Evolutionary conservation across 441 rosid species (phyloP).

Genomic region (Pelargonium exstipulatum): DNA sequence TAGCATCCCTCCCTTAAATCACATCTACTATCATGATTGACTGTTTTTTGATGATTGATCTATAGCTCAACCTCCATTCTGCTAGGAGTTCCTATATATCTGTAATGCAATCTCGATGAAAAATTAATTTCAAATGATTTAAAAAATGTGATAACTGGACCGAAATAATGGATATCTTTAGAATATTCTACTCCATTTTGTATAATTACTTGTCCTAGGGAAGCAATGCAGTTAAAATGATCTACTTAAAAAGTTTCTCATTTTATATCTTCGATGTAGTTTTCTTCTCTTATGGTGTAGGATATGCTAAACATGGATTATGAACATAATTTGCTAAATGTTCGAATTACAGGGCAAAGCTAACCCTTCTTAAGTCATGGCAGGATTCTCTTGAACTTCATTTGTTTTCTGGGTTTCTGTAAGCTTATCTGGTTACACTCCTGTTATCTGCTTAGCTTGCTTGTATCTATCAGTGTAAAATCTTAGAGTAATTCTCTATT

Average conservation of each 20-base stretch:
- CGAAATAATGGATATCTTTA: too few relatives aligned
- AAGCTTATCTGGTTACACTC: not conserved
- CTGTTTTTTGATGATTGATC: not conserved
- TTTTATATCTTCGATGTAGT: not conserved
- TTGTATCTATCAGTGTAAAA: not conserved
- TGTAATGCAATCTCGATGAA: not conserved
- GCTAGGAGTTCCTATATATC: not conserved
- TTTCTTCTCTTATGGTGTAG: not conserved
- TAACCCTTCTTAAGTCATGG: not conserved
- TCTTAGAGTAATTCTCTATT: not conserved
- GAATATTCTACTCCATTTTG: not conserved
- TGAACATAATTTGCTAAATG: not conserved
- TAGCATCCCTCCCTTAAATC: not conserved
- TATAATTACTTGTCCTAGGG: not conserved
- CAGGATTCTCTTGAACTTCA: not conserved
- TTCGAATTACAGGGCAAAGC: not conserved
- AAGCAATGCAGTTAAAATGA: not conserved
- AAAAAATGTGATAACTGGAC: too few relatives aligned
- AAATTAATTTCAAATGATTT: not conserved
- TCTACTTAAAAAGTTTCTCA: not conserved
- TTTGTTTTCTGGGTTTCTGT: not conserved
- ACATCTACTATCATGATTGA: not conserved
- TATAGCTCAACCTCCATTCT: not conserved
- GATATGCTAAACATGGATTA: not conserved
- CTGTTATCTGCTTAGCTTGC: slow-evolving; percentile 1